A percentile compares a stretch with the other conserved stretches of the same genome.
These are phyloP conservation scores for Hevea brasiliensis DNA, from an alignment of 345 rosid species.

Conservation along the genomic window DNA sequence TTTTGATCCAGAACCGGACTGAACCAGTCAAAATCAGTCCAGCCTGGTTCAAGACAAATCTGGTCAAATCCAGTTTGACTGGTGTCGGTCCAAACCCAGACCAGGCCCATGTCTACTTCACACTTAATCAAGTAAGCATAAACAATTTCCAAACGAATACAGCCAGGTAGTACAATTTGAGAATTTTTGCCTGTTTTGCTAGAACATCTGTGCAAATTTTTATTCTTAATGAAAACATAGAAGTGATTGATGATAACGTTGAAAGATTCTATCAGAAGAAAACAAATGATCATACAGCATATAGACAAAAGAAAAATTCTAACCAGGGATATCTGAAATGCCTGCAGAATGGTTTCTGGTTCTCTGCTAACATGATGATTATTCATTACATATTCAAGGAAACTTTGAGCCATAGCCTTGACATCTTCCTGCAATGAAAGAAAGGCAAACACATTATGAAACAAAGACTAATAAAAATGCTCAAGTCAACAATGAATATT, in stretches of 20 bases:
- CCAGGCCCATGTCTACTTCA: too few relatives aligned
- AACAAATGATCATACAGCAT: slow-evolving; percentile 7
- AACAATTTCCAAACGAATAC: too few relatives aligned
- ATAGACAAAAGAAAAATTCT: slow-evolving; percentile 20
- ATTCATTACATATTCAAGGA: slow-evolving; percentile 72
- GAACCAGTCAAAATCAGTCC: too few relatives aligned
- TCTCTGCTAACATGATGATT: slow-evolving; percentile 60
- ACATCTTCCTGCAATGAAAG: slow-evolving; percentile 60
- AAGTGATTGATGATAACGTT: too few relatives aligned
- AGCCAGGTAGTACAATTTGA: too few relatives aligned
- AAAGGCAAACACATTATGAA: not conserved
- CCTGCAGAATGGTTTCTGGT: slow-evolving; percentile 62
- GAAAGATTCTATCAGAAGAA: not conserved
- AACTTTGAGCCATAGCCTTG: slow-evolving; percentile 50
- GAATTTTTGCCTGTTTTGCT: not conserved
- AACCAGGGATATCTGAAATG: slow-evolving; percentile 86
- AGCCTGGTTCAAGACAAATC: too few relatives aligned
- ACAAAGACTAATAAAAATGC: not conserved
- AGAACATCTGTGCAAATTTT: not conserved
- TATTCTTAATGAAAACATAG: not conserved
- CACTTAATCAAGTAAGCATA: too few relatives aligned
- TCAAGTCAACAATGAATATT: too few relatives aligned
- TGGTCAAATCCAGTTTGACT: too few relatives aligned
- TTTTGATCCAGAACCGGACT: too few relatives aligned
- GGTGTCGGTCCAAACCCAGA: too few relatives aligned